Conservation (phyloP, 2,329 filamentous ascomycete species). For the Zasmidium angulare region DNA sequence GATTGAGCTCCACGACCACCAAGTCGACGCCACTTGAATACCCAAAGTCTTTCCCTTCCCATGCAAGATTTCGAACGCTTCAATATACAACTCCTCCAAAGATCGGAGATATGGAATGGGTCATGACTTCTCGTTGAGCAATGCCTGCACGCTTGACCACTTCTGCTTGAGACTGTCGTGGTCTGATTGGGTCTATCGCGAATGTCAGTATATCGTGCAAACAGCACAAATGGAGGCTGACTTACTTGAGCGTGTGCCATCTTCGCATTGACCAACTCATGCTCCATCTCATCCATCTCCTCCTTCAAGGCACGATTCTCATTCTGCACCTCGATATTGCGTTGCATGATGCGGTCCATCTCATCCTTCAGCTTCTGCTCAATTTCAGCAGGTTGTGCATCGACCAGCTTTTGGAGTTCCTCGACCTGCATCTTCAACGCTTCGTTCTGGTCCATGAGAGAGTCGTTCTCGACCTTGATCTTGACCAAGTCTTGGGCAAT, state of each 20-base stretch:
- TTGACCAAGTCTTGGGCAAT: constrained; percentile 89
- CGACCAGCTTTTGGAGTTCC: constrained; percentile 81
- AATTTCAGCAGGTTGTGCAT: constrained; percentile 84
- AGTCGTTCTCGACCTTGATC: constrained; percentile 90
- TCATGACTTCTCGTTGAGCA: constrained; percentile 36
- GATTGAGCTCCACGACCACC: no score
- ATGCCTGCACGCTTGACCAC: constrained; percentile 47
- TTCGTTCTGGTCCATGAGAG: constrained; percentile 86
- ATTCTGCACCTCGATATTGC: constrained; percentile 90
- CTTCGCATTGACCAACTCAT: constrained; percentile 88
- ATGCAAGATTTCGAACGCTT: background rate
- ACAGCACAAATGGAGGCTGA: constrained; percentile 22
- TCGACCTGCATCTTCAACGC: constrained; percentile 79
- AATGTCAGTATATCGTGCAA: constrained; percentile 10
- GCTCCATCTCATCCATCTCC: constrained; percentile 87
- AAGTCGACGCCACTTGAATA: no score
- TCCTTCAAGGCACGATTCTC: constrained; percentile 88
- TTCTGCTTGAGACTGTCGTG: constrained; percentile 51
- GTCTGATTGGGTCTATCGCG: constrained; percentile 47
- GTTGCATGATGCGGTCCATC: constrained; percentile 87
- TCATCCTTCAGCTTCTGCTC: constrained; percentile 75
- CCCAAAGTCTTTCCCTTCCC: background rate
- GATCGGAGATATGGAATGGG: background rate
- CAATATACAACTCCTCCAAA: background rate
- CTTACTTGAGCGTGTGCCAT: constrained; percentile 92